Evolutionary conservation across 306 rosid genomes (phyloP), one percentile per base, ranked within the genome.

Genomic region (Arachis hypogaea): DNA sequence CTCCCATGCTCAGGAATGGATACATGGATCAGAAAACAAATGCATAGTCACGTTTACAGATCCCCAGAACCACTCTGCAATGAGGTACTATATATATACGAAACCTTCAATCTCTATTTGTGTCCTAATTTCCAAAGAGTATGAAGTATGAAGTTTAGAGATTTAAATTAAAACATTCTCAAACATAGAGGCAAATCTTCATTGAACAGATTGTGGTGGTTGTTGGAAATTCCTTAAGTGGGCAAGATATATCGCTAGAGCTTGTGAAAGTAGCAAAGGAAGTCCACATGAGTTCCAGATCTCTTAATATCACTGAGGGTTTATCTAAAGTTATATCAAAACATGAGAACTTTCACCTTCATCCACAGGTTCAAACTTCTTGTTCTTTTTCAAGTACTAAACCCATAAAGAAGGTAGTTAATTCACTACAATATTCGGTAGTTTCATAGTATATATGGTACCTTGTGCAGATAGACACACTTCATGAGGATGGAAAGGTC

Each of bases 181-280:
- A 64, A 69, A 47, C 60, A 51, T 44, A 36, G 55, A 43, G 67
- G 11, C 14, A 41, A 67, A 4, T 10, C 69, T 61, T 69, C 47
- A 66, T 49, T 50, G 52, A n/a, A 51, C 77, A 91, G 96, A 82
- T 83, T 11, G 96, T 91, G 69, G 96, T 91, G 76, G 90, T 93
- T 75, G 85, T 94, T 62, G 98, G 98, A 69, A 89, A 77, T 45
- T 94, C 98, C 56, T 81, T 74, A 3, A 94, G 96, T 46, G 98
- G 98, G 28, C 97, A 89, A 84, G 98, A 94, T 66, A 80, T 91
- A 80, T 89, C 97, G 52, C 80, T 91, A 81, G 97, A 94, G 63
- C 88, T 94, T 42, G 84, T 89, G 61, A 89, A 85, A 46, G 88
- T 89, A 60, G 94, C 90, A 7, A 94, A 88, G 82, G 90, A 92